A percentile compares a stretch with the other conserved stretches of the same genome.
Conservation (phyloP, 441 rosid species). For the California macrophylla region DNA sequence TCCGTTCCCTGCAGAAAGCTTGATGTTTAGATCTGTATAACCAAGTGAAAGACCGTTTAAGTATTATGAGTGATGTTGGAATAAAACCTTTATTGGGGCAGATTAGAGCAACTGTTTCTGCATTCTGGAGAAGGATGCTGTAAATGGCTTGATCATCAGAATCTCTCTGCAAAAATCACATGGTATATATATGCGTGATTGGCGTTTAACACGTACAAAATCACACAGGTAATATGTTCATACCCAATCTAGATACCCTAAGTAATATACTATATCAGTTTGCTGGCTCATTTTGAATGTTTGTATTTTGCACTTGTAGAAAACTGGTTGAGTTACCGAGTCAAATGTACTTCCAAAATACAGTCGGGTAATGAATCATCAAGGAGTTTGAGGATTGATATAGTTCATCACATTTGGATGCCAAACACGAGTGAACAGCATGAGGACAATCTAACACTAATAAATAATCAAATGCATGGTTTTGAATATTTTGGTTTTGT, state of each 20-base stretch:
- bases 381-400: constrained; percentile 6
- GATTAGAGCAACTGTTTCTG: constrained; percentile 68
- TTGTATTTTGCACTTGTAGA: not conserved
- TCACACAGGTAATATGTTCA: not conserved
- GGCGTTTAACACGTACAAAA: not conserved
- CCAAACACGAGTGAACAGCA: not conserved
- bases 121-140: constrained; percentile 70
- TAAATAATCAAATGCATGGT: not conserved
- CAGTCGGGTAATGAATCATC: not conserved
- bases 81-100: constrained; percentile 47
- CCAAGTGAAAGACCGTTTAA: constrained; percentile 3
- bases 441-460: not conserved
- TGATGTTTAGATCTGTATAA: not conserved
- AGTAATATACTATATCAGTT: not conserved
- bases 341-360: not conserved
- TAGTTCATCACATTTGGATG: not conserved
- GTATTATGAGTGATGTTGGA: not conserved
- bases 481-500: too few relatives aligned
- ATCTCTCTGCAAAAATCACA: constrained; percentile 32
- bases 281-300: not conserved
- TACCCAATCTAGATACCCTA: not conserved
- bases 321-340: not conserved
- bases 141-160: constrained; percentile 28
- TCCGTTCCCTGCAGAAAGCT: constrained; percentile 34
- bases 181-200: not conserved